phyloP scores from a whole-genome alignment of 2,329 filamentous ascomycete species.

The Hypoxylon sp. region DNA sequence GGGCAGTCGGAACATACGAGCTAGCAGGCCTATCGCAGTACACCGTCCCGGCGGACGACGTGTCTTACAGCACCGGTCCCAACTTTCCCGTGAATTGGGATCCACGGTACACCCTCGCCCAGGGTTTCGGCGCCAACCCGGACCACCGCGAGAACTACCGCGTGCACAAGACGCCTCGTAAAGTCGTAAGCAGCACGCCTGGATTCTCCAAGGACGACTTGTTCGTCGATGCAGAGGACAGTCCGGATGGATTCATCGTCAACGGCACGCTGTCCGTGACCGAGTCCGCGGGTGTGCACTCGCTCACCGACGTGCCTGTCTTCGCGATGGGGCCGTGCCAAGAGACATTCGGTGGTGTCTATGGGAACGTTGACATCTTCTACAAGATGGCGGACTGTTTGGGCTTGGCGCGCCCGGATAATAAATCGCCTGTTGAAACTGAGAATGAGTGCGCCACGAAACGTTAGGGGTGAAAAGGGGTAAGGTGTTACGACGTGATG shows the following conservation, averaged over 20 bases:
- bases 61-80: conserved; percentile 78
- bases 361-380: conserved; percentile 78
- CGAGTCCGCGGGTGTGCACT: conserved; percentile 78
- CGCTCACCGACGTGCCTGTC: conserved; percentile 81
- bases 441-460: conserved; percentile 16
- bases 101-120: conserved; percentile 83
- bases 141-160: conserved; percentile 83
- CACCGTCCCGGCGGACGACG: conserved; percentile 66
- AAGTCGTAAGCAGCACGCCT: conserved; percentile 68
- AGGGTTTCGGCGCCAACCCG: conserved; percentile 77
- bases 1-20: conserved; percentile 79
- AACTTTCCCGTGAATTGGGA: conserved; percentile 89
- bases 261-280: conserved; percentile 79
- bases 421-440: conserved; percentile 7
- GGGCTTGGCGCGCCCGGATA: conserved; percentile 61
- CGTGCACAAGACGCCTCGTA: conserved; percentile 74
- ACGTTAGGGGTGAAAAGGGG: background rate
- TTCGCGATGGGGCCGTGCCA: conserved; percentile 85
- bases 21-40: conserved; percentile 83
- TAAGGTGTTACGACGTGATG: background rate
- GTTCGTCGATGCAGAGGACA: conserved; percentile 77
- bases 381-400: conserved; percentile 79
- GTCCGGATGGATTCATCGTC: conserved; percentile 74
- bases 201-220: conserved; percentile 65
- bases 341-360: conserved; percentile 78